phyloP scores from a whole-genome alignment of 495 filamentous ascomycete species.

The Copromyces sp. region DNA sequence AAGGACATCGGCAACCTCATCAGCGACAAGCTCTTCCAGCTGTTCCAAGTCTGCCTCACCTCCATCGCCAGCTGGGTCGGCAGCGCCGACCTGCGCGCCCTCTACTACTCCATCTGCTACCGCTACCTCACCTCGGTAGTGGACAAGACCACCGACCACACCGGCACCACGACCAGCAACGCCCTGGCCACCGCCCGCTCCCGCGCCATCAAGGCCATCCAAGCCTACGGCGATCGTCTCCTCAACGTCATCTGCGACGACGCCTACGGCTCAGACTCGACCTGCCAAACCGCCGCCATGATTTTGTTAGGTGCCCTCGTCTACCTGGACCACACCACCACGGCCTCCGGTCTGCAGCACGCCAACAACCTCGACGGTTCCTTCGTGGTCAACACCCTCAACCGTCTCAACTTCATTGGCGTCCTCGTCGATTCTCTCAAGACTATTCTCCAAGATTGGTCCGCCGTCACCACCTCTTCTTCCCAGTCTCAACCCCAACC shows the following conservation, averaged over 20 bases:
- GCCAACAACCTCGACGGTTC: conserved; percentile 42
- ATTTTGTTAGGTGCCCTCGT: conserved; percentile 64
- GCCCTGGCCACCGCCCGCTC: conserved; percentile 36
- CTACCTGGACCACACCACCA: conserved; percentile 43
- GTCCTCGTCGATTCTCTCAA: conserved; percentile 79
- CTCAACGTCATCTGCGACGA: conserved; percentile 88
- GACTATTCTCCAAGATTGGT: conserved; percentile 54
- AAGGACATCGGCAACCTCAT: conserved; percentile 54
- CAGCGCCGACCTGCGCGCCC: conserved; percentile 61
- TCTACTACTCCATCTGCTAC: conserved; percentile 82
- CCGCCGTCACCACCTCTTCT: conserved; percentile 6
- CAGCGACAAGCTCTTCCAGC: conserved; percentile 79
- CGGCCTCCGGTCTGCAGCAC: neutral
- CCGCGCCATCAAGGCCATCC: conserved; percentile 66
- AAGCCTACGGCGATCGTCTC: conserved; percentile 62
- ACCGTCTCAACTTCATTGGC: conserved; percentile 78
- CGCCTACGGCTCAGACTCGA: conserved; percentile 72
- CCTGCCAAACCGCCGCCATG: conserved; percentile 72
- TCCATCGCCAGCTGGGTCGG: conserved; percentile 62
- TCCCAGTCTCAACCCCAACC: neutral
- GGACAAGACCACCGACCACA: conserved; percentile 30
- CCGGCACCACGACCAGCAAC: neutral
- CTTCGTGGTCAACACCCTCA: conserved; percentile 67
- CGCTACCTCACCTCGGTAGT: conserved; percentile 70
- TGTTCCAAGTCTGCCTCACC: conserved; percentile 74